Base-by-base conservation (phyloP, 108 stramenopile genomes). In the Aureococcus anophagefferens region DNA sequence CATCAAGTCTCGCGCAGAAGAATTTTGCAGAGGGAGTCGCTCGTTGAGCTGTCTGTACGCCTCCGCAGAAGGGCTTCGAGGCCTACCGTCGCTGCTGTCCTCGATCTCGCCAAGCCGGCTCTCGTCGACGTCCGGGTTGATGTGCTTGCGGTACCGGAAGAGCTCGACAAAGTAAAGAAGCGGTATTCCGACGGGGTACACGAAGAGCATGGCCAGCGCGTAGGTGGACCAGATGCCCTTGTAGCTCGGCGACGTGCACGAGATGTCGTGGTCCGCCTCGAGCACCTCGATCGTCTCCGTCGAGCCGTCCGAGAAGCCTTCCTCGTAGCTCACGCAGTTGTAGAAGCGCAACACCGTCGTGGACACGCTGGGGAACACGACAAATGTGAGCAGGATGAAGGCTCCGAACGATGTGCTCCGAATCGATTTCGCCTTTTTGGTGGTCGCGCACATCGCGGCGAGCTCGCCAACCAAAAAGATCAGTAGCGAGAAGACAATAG, bases 131-230 rank as follows among this genome's bases (percentile, higher is more conserved):
- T n/a, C n/a, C 40, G 40, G 40, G 40, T 5, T 70, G 17, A 70
- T 21, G 17, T 34, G 59, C 69, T 70, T 35, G 7, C 62, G 25
- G 17, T 70, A 15, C 69, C n/a, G 33, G 51, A 34, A 62, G 13
- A 70, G 59, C 0, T 33, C 18, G 31, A 5, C 32, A 32, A 59
- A 62, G 59, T 62, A 70, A 14, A 70, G 34, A 21, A 70, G 33
- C 7, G 69, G 69, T 17, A 62, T 70, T 59, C 69, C 69, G 31
- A 70, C 31, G 33, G 69, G 69, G n/a, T 70, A 70, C 9, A 70
- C 18, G 59, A 62, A 33, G 3, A 70, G 33, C 69, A 70, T 70
- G 59, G 0, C 13, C 29, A 21, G 30, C 5, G 69, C 59, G 69
- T 62, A 70, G 17, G n/a, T 16, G 18, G n/a, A 16, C 28, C 25